Percentiles rank a stretch among this genome's conserved stretches.
Conservation (phyloP, 139 green algal genomes). For the Chlamydomonas applanata region DNA sequence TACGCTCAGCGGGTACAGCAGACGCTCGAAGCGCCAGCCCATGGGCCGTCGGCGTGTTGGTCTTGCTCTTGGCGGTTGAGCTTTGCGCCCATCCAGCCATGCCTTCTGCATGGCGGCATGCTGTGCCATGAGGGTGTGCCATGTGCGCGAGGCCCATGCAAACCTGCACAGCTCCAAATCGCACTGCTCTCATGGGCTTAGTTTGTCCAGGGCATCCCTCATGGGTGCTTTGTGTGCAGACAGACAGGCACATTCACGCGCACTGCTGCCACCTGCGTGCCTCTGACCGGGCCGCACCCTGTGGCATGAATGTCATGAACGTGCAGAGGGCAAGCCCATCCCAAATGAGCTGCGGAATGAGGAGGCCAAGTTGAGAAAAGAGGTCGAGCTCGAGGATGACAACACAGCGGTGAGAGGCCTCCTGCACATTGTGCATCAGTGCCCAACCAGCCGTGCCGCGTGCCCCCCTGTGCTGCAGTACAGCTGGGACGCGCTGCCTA, state of each 20-base stretch:
- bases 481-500: no score
- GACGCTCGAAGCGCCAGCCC: no score
- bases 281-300: no score
- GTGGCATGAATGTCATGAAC: not conserved
- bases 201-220: no score
- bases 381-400: slow-evolving; percentile 95
- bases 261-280: not conserved
- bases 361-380: slow-evolving; percentile 70
- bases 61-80: no score
- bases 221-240: not conserved
- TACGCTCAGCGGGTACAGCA: no score
- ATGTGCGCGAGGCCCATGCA: no score
- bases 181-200: no score
- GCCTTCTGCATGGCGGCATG: not conserved
- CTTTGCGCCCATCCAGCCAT: not conserved
- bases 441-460: not conserved
- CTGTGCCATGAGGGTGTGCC: not conserved
- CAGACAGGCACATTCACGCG: not conserved
- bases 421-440: not conserved
- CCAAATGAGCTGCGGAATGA: slow-evolving; percentile 88
- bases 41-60: no score
- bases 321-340: slow-evolving; percentile 95
- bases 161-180: no score
- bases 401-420: slow-evolving; percentile 75
- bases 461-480: slow-evolving; percentile 2